Conservation (phyloP, 257 asterid genomes). For the Ophiorrhiza pumila region DNA sequence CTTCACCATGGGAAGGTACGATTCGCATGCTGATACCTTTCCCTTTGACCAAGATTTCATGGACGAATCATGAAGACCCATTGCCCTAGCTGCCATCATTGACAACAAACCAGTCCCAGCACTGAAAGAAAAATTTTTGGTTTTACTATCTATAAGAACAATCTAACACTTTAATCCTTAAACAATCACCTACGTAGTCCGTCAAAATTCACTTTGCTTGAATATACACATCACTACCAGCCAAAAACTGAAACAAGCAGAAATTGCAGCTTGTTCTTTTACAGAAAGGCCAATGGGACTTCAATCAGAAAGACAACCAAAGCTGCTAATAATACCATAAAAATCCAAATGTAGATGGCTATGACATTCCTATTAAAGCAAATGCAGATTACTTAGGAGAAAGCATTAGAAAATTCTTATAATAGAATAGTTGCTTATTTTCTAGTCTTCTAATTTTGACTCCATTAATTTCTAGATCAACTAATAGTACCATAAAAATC, state of each 20-base stretch:
- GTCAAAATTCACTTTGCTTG: background rate
- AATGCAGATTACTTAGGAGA: background rate
- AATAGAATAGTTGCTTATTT: background rate
- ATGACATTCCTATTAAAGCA: background rate
- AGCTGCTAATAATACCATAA: background rate
- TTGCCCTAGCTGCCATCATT: conserved; percentile 91
- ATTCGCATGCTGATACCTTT: conserved; percentile 86
- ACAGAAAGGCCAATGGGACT: no score
- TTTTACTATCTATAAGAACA: conserved; percentile 9
- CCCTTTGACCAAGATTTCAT: conserved; percentile 37
- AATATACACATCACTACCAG: background rate
- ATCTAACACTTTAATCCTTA: background rate
- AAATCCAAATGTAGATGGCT: background rate
- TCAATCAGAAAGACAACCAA: no score
- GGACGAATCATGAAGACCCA: conserved; percentile 41
- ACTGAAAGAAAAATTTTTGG: conserved; percentile 39
- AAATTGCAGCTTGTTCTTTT: no score
- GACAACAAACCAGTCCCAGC: conserved; percentile 93
- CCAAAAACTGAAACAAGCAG: background rate
- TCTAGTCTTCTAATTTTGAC: background rate
- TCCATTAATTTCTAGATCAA: background rate
- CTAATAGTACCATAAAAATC: background rate
- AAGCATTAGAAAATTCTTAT: background rate
- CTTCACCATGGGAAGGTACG: conserved; percentile 95
- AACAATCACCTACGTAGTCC: background rate